Evolutionary conservation across 352 stramenopile species (phyloP).

Genomic region (Thraustotheca clavata): DNA sequence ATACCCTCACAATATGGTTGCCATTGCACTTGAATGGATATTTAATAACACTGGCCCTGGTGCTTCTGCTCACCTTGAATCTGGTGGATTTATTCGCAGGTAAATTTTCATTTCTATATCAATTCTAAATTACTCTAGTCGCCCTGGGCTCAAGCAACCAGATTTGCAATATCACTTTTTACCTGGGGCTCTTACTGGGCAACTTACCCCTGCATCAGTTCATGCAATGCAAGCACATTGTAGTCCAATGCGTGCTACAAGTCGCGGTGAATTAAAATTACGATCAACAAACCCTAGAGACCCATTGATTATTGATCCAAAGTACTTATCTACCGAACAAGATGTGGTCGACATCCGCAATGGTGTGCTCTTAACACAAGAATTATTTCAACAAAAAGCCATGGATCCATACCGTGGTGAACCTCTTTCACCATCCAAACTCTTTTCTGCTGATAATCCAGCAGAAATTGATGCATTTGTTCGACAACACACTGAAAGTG

Average conservation of each 20-base stretch:
- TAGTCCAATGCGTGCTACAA: conserved; percentile 82
- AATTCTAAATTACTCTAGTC: conserved; percentile 26
- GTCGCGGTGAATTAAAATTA: conserved; percentile 73
- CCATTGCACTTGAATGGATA: conserved; percentile 82
- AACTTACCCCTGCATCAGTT: conserved; percentile 43
- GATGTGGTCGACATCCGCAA: conserved; percentile 73
- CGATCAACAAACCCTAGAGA: conserved; percentile 63
- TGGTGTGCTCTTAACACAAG: conserved; percentile 65
- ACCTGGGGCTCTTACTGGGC: conserved; percentile 66
- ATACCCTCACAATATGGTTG: conserved; percentile 82
- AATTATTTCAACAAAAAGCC: conserved; percentile 82
- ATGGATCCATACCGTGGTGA: conserved; percentile 80
- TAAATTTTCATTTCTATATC: conserved; percentile 10
- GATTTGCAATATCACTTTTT: conserved; percentile 88
- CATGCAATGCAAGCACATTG: conserved; percentile 85
- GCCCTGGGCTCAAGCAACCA: conserved; percentile 65
- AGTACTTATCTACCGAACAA: conserved; percentile 78
- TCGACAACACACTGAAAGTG: conserved; percentile 72
- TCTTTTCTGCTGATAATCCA: conserved; percentile 42
- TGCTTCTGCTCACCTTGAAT: conserved; percentile 73
- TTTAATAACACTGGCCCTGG: conserved; percentile 56
- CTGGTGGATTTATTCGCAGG: conserved; percentile 81
- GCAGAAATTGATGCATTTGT: conserved; percentile 81
- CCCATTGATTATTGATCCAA: conserved; percentile 78
- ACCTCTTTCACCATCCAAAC: conserved; percentile 54